Percentiles rank a stretch among this genome's conserved stretches.
Evolutionary conservation across 208 protist genomes (phyloP).

Genomic region (Leishmania lainsoni): DNA sequence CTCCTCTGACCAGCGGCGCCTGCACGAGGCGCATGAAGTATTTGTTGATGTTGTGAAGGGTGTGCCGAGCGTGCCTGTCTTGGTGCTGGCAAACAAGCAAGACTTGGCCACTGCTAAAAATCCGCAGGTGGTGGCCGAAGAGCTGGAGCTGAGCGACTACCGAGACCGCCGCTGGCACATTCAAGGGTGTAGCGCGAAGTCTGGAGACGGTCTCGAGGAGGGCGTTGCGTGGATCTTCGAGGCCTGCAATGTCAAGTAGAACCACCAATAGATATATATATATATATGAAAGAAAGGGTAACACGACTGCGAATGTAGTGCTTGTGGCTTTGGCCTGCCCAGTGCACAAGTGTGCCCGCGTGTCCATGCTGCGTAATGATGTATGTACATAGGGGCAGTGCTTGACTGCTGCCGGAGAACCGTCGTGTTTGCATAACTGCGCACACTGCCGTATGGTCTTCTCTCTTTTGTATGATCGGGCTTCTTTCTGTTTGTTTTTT

Average conservation of each 20-base stretch:
- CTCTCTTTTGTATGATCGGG: background rate
- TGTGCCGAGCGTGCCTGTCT: constrained; percentile 96
- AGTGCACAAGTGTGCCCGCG: background rate
- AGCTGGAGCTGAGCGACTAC: constrained; percentile 86
- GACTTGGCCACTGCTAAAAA: constrained; percentile 95
- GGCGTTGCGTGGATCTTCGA: constrained; percentile 93
- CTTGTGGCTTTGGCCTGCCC: background rate
- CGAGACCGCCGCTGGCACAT: constrained; percentile 96
- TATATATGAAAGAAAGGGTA: no score
- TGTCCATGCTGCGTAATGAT: background rate
- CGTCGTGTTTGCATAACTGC: background rate
- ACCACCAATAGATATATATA: background rate
- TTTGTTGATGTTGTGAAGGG: constrained; percentile 94
- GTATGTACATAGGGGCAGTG: background rate
- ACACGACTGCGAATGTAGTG: background rate
- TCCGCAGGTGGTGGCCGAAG: constrained; percentile 73
- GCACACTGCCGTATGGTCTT: background rate
- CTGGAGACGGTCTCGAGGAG: constrained; percentile 91
- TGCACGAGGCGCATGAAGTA: constrained; percentile 93
- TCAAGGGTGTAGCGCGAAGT: constrained; percentile 96
- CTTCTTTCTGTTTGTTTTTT: background rate
- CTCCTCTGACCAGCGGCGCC: constrained; percentile 88
- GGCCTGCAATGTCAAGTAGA: constrained; percentile 42
- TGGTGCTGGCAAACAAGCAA: constrained; percentile 99
- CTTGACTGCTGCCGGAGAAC: background rate